Evolutionary conservation across 23 red algal species (phyloP).

Genomic region (Gracilaria gracilis): DNA sequence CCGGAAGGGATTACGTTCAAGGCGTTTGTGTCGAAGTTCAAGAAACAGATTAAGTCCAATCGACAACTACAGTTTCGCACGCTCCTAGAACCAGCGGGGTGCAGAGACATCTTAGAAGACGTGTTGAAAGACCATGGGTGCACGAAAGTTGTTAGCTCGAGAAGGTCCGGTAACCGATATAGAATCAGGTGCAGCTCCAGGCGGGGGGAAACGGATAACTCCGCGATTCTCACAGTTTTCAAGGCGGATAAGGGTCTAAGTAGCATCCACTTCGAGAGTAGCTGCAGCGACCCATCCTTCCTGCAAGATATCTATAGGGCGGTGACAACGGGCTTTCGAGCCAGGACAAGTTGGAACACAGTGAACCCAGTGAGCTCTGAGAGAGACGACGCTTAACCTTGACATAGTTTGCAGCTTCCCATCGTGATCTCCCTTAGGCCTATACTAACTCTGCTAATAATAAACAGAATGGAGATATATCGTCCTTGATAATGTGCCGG

Average conservation of each 20-base stretch:
- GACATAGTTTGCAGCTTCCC: not conserved
- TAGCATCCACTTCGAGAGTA: slow-evolving; percentile 1
- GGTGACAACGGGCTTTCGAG: not conserved
- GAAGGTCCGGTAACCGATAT: not conserved
- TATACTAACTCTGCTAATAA: not conserved
- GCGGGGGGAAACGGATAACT: not conserved
- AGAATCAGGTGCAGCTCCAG: slow-evolving; percentile 8
- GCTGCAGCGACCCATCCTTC: not conserved
- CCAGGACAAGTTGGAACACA: slow-evolving; percentile 8
- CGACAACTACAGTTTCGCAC: not conserved
- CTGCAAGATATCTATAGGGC: not conserved
- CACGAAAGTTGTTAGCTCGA: slow-evolving; percentile 10
- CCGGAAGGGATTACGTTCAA: slow-evolving; percentile 4
- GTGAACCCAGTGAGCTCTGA: not conserved
- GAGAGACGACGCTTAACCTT: not conserved
- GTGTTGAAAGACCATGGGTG: slow-evolving; percentile 8
- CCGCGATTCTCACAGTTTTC: not conserved
- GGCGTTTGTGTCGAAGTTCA: not conserved
- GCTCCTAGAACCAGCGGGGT: slow-evolving; percentile 2
- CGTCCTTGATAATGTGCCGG: no score
- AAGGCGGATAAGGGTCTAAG: slow-evolving; percentile 6
- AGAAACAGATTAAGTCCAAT: not conserved
- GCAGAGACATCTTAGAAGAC: slow-evolving; percentile 4
- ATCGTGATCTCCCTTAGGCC: not conserved
- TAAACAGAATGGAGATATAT: not conserved